A percentile compares a stretch with the other conserved stretches of the same genome.
phyloP scores from a whole-genome alignment of 2,329 filamentous ascomycete genomes.

The Drechslera avenae region DNA sequence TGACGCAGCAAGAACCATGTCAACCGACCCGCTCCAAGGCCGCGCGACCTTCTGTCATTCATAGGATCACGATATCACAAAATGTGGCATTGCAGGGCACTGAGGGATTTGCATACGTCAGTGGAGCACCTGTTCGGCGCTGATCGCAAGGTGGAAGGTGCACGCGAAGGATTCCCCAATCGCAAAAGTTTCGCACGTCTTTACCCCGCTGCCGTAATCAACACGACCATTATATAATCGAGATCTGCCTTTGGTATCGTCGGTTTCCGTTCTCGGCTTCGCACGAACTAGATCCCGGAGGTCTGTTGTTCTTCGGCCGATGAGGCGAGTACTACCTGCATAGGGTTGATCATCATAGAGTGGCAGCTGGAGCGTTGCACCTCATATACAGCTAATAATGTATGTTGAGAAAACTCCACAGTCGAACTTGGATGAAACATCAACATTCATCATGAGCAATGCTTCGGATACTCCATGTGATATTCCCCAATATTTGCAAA shows the following conservation, averaged over 20 bases:
- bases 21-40: not conserved
- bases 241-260: not conserved
- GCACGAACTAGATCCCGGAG: not conserved
- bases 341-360: not conserved
- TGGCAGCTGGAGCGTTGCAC: not conserved
- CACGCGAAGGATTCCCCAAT: constrained; percentile 11
- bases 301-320: constrained; percentile 1
- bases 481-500: not conserved
- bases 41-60: not conserved
- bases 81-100: not conserved
- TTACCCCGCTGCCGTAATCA: constrained; percentile 20
- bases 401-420: not conserved
- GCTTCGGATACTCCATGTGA: not conserved
- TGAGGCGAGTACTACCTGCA: not conserved
- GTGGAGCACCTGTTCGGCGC: not conserved
- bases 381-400: not conserved
- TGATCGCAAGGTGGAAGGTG: constrained; percentile 1
- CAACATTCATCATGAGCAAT: not conserved
- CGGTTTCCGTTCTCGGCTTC: not conserved
- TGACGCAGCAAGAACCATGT: constrained; percentile 1
- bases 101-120: not conserved
- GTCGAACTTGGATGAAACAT: not conserved
- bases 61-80: not conserved
- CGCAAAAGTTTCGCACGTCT: not conserved
- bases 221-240: constrained; percentile 11